Evolutionary conservation across 371 early-diverging fungal species (phyloP).

Genomic region (Antonospora locustae): DNA sequence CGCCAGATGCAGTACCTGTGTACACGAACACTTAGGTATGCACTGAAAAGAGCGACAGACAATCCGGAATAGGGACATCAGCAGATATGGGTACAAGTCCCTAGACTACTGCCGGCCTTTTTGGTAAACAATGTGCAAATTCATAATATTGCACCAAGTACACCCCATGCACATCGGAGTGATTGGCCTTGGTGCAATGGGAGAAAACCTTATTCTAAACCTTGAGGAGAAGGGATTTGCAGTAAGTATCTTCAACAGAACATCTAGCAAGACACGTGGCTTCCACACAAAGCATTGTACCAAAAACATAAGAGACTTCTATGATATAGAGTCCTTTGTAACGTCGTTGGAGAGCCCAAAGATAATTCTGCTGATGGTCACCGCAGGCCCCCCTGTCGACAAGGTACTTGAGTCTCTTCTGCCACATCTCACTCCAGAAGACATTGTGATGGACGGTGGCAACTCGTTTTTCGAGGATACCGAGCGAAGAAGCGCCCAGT

Average conservation of each 20-base stretch:
- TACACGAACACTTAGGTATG: too few relatives aligned
- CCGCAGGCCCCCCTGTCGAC: slow-evolving; percentile 85
- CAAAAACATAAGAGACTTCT: slow-evolving; percentile 76
- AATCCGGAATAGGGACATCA: too few relatives aligned
- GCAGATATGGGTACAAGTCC: too few relatives aligned
- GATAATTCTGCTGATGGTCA: slow-evolving; percentile 85
- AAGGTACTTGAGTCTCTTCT: slow-evolving; percentile 72
- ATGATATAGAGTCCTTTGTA: slow-evolving; percentile 75
- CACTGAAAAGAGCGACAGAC: too few relatives aligned
- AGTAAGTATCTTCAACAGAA: slow-evolving; percentile 73
- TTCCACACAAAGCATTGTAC: slow-evolving; percentile 71
- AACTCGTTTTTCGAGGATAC: slow-evolving; percentile 94
- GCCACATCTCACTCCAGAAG: slow-evolving; percentile 69
- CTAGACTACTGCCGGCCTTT: too few relatives aligned
- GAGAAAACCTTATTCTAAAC: slow-evolving; percentile 90
- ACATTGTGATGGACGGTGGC: slow-evolving; percentile 93
- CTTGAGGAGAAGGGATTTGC: slow-evolving; percentile 81
- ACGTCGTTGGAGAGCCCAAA: slow-evolving; percentile 74
- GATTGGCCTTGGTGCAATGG: slow-evolving; percentile 97
- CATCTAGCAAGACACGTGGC: slow-evolving; percentile 73
- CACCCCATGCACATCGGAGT: slow-evolving; percentile 70
- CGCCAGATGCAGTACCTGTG: too few relatives aligned
- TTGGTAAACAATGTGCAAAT: too few relatives aligned
- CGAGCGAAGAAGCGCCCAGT: slow-evolving; percentile 61
- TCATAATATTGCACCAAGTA: not conserved